These are phyloP conservation scores for Botrytis deweyae DNA, from an alignment of 2,329 filamentous ascomycete species.

Conservation along the genomic window DNA sequence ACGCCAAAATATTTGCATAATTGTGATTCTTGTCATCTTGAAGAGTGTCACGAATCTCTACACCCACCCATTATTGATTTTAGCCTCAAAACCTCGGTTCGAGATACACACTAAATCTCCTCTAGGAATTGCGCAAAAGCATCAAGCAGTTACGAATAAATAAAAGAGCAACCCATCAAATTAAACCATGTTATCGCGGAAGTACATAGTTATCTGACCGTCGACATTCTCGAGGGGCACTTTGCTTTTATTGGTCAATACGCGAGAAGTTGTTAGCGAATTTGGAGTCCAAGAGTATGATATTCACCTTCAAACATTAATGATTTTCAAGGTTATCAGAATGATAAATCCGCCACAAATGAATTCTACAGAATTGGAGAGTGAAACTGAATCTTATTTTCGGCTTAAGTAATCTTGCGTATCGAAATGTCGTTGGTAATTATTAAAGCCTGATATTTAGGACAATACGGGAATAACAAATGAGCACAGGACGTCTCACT, in stretches of 20 bases:
- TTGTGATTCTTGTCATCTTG: not conserved
- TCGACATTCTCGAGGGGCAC: not conserved
- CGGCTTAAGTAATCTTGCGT: not conserved
- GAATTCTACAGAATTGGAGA: not conserved
- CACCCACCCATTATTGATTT: accelerated
- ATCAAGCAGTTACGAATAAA: not conserved
- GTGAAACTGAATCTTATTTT: not conserved
- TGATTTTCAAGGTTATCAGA: not conserved
- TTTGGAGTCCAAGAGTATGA: not conserved
- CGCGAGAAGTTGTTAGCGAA: not conserved
- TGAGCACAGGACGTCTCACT: not conserved
- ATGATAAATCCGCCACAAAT: not conserved
- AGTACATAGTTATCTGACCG: not conserved
- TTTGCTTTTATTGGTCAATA: not conserved
- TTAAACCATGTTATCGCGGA: not conserved
- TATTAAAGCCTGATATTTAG: not conserved
- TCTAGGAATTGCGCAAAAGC: no score
- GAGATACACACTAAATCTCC: not conserved
- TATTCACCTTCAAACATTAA: not conserved
- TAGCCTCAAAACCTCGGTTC: not conserved
- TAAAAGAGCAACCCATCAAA: not conserved
- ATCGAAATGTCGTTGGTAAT: not conserved
- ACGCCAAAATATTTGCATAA: not conserved
- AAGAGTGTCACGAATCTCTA: not conserved
- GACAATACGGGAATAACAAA: not conserved